Base-by-base conservation (phyloP, 768 basidiomycete genomes). In the Suillus cothurnatus region DNA sequence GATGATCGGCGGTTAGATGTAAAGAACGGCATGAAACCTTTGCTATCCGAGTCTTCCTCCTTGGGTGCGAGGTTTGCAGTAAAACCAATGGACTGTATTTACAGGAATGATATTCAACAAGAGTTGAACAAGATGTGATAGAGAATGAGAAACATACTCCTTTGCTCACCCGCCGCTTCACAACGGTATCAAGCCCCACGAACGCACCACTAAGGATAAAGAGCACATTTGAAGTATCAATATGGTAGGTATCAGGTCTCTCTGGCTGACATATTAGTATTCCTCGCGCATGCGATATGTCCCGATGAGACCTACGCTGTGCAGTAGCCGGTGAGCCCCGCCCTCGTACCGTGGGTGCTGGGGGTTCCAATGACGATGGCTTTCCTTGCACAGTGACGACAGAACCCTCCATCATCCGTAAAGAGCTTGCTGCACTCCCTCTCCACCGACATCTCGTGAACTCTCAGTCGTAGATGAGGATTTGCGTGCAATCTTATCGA, bases 191-290 rank as follows among this genome's bases (percentile, higher is more conserved):
- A 58, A 98, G 78, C 0, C 96, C 96, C 12, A 97, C 95, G 73
- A 97, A 97, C 2, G 97, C 97, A 2, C 97, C 97, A 59, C 94
- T 95, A 14, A 97, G 75, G 66, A 99, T 92, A 77, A 99, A 99
- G n/a, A 99, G 80, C 31, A 98, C 87, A 70, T 98, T 95, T 9
- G 91, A 87, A 0, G 95, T 97, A 75, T 95, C 92, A 43, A 95
- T 89, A 61, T 88, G 86, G 69, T 88, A 91, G 15, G 82, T 79
- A 53, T 94, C 93, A 0, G 88, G 82, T 71, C 85, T 81, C 67
- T 82, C 84, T 91, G 34, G 79, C 38, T 31, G 6, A 56, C 3
- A 36, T 4, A 32, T 53, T 12, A 39, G n/a, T 56, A 31, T 2
- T 53, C 11, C n/a, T 6, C 5, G 57, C 31, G 19, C 19, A 49